Evolutionary conservation across 2,329 filamentous ascomycete species (phyloP), one percentile per base, ranked within the genome.

Genomic region (Dactylonectria estremocensis): DNA sequence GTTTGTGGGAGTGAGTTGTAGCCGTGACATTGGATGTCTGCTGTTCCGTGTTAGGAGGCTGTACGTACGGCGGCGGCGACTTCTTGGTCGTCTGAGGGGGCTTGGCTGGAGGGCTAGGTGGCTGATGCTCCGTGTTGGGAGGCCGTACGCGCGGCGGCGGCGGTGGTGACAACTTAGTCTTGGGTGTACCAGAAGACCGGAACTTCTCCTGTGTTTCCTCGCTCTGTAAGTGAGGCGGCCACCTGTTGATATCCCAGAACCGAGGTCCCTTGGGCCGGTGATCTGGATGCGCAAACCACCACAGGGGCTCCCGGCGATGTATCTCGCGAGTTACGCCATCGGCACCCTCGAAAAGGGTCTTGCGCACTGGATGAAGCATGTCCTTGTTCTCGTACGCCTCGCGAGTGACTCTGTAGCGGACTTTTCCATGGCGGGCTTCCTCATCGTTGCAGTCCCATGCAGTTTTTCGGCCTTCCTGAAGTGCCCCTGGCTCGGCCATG

Each of bases 241-340:
- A 89, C 45, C 85, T 81, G 72, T 83, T 79, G 50, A 88, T 75
- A 68, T 78, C 75, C 77, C 86, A 88, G 73, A 81, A 88, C 6
- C 73, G 69, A 52, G 58, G 71, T 55, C 54, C 70, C 8, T 53
- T 64, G 35, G 28, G 62, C 22, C 67, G 72, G 5, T 68, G 69
- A 18, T 61, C 69, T 20, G 77, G 71, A 33, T 77, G 75, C 3
- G 70, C 78, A 72, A 80, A 80, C 10, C 76, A 69, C 78, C 78
- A 80, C 20, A 79, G 56, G 5, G 77, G 69, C 61, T 82, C 77
- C 61, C 78, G 72, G 22, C 72, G 73, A 13, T 62, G 70, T 10
- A 74, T 64, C 52, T 52, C n/a, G 45, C 24, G 52, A 1, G 64
- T 58, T 45, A 66, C 18, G 22, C 71, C 72, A 9, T 68, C 49